phyloP scores from a whole-genome alignment of 1,284 basidiomycete genomes.

The Cryptococcus sp. region DNA sequence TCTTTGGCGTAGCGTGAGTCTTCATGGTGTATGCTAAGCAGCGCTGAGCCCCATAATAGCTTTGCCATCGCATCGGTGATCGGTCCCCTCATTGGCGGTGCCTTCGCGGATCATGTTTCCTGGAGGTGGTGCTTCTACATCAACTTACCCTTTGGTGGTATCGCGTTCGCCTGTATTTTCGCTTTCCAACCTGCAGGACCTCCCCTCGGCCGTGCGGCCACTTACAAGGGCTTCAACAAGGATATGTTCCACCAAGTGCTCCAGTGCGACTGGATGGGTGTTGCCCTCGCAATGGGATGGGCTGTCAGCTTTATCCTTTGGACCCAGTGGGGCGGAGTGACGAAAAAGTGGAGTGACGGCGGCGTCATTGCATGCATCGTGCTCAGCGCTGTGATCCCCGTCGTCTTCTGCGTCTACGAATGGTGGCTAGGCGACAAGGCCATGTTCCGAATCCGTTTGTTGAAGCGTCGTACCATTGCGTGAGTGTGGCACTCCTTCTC shows the following conservation, averaged over 20 bases:
- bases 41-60: slow-evolving; percentile 18
- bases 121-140: slow-evolving; percentile 54
- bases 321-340: slow-evolving; percentile 51
- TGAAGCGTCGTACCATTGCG: slow-evolving; percentile 47
- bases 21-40: neutral
- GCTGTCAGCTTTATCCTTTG: slow-evolving; percentile 42
- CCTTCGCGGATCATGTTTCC: slow-evolving; percentile 53
- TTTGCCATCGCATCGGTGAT: slow-evolving; percentile 54
- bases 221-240: slow-evolving; percentile 43
- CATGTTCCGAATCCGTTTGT: slow-evolving; percentile 53
- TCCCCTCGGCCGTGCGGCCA: slow-evolving; percentile 42
- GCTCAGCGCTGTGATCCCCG: slow-evolving; percentile 43
- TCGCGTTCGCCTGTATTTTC: slow-evolving; percentile 39
- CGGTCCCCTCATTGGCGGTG: slow-evolving; percentile 55
- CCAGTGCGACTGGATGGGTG: slow-evolving; percentile 50
- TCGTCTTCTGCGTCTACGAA: slow-evolving; percentile 49
- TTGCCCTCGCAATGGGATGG: slow-evolving; percentile 43
- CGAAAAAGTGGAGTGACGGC: slow-evolving; percentile 48
- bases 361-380: slow-evolving; percentile 52
- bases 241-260: slow-evolving; percentile 42
- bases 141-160: slow-evolving; percentile 52
- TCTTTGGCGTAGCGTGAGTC: slow-evolving; percentile 41
- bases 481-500: slow-evolving; percentile 23
- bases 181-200: slow-evolving; percentile 39
- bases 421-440: slow-evolving; percentile 48